Percentiles rank a stretch among this genome's conserved stretches.
These are phyloP conservation scores for Mrakia blollopis DNA, from an alignment of 768 basidiomycete species.

Conservation along the genomic window DNA sequence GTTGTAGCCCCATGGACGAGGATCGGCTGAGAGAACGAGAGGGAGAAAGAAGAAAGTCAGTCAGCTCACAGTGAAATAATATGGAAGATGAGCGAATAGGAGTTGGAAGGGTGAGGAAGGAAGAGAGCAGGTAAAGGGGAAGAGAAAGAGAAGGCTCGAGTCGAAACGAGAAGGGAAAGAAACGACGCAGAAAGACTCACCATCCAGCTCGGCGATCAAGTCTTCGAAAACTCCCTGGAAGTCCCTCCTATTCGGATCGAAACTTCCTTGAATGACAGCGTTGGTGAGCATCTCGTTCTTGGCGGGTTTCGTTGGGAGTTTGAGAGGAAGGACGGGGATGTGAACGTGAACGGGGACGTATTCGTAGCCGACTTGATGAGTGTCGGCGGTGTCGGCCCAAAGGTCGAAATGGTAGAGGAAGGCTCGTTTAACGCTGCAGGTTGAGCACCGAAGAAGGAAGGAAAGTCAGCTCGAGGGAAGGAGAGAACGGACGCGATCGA, in stretches of 20 bases:
- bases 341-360: slow-evolving; percentile 30
- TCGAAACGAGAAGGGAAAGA: not conserved
- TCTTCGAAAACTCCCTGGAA: slow-evolving; percentile 46
- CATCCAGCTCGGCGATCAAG: slow-evolving; percentile 42
- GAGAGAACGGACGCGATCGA: not conserved
- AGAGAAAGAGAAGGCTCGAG: not conserved
- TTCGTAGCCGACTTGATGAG: slow-evolving; percentile 27
- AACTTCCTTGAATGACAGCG: slow-evolving; percentile 49
- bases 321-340: slow-evolving; percentile 31
- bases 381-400: slow-evolving; percentile 19
- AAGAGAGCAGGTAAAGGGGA: not conserved
- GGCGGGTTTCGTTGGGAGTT: slow-evolving; percentile 22
- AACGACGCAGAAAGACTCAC: slow-evolving; percentile 35
- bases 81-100: too few relatives aligned
- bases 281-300: slow-evolving; percentile 41
- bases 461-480: not conserved
- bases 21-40: slow-evolving; percentile 10
- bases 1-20: slow-evolving; percentile 28
- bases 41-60: slow-evolving; percentile 13
- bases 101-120: too few relatives aligned
- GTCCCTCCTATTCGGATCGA: slow-evolving; percentile 45
- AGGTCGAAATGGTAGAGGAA: slow-evolving; percentile 32
- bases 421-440: slow-evolving; percentile 26
- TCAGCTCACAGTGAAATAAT: too few relatives aligned
- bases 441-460: not conserved